Base-by-base conservation (phyloP, 139 green algal species). In the Chlorella sp. region DNA sequence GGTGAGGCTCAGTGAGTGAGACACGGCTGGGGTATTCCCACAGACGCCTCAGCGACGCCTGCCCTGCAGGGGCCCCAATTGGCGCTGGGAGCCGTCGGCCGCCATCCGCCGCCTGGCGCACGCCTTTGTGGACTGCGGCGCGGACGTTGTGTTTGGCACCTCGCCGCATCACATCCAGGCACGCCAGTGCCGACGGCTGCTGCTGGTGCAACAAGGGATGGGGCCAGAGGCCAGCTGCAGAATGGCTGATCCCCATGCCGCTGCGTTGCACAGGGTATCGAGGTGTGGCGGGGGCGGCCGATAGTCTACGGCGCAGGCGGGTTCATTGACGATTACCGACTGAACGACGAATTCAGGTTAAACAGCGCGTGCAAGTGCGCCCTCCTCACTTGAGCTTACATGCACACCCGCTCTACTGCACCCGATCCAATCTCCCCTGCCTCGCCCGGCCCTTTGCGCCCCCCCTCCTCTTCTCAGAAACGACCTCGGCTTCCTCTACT, bases 251-350 rank as follows among this genome's bases (percentile, higher is more conserved):
- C n/a, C n/a, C n/a, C n/a, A n/a, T n/a, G 36, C 60, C 11, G 11
- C 19, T 41, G 17, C n/a, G 36, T 46, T 19, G 5, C 27, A 23
- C 80, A 87, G 76, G 86, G 86, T 23, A 80, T 92, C 27, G 81
- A 91, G 46, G 36, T 87, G 17, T 66, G 86, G 36, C 56, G 63
- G n/a, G 69, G 69, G n/a, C 62, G 67, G 27, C 73, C 88, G 4
- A 94, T 92, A 67, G 74, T 92, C 2, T 92, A 92, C 46, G 71
- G 88, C 15, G 88, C 82, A 63, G 86, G 86, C 36, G 79, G 81
- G 40, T 94, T 92, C 45, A 73, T 92, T 19, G 88, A 92, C 46
- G 87, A 92, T 42, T 92, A 92, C 50, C 46, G 65, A 31, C 66
- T 88, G 25, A 86, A 93, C 36, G 76, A 83, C 19, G 40, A 70